Evolutionary conservation across 108 stramenopile species (phyloP).

Genomic region (Cyclostephanos invisitatus): DNA sequence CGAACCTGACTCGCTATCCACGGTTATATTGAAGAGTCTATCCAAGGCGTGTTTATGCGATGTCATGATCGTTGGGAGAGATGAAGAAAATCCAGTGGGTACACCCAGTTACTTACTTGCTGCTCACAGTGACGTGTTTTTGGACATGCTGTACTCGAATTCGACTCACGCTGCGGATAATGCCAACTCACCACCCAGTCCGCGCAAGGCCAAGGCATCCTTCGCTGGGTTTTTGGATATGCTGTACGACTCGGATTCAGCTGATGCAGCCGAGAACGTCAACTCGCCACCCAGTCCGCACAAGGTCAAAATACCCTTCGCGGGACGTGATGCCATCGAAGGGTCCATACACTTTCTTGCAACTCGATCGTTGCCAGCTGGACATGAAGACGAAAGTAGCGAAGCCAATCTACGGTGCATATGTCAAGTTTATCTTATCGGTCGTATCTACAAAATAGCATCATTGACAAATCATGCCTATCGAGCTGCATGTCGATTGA

Average conservation of each 20-base stretch:
- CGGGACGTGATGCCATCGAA: constrained; percentile 16
- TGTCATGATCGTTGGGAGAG: constrained; percentile 18
- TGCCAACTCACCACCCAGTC: neutral
- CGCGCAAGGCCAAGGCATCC: constrained; percentile 1
- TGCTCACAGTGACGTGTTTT: constrained; percentile 17
- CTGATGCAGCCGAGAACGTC: neutral
- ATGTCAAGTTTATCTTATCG: constrained; percentile 20
- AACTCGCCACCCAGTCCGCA: neutral
- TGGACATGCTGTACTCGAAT: constrained; percentile 11
- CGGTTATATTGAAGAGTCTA: constrained; percentile 19
- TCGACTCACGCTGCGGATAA: neutral
- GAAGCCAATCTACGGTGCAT: constrained; percentile 14
- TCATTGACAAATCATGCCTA: constrained; percentile 13
- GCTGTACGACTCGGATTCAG: constrained; percentile 5
- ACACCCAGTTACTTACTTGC: constrained; percentile 22
- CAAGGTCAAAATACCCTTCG: constrained; percentile 21
- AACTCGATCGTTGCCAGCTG: constrained; percentile 10
- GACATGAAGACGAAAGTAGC: neutral
- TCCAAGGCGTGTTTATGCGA: constrained; percentile 30
- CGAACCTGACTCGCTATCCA: neutral
- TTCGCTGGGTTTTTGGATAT: constrained; percentile 22
- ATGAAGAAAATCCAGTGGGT: constrained; percentile 1
- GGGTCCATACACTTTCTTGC: constrained; percentile 21
- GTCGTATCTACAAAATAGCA: constrained; percentile 9
- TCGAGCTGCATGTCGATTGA: constrained; percentile 11